Base-by-base conservation (phyloP, 2,329 filamentous ascomycete genomes). In the Fusarium acutatum region DNA sequence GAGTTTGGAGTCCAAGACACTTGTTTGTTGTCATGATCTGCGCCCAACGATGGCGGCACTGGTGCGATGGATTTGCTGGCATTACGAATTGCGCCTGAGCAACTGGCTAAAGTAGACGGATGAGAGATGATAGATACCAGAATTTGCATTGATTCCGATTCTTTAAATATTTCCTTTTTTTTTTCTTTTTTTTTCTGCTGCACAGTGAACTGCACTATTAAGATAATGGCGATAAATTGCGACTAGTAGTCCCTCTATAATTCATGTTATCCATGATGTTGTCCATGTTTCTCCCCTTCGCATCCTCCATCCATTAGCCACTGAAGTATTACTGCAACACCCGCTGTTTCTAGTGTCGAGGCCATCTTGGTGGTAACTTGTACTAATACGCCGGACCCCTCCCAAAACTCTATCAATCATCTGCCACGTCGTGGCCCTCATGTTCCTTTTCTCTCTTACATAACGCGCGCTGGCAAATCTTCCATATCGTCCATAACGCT, bases 401-500 rank as follows among this genome's bases (percentile, higher is more conserved):
- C 32, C 38, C 50, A 58, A 28, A 53, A 43, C 50, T 61, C 54
- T 72, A 60, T 44, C 44, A 38, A 34, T 43, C 40, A 50, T 46
- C n/a, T 44, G 34, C 38, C 38, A 28, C 26, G 22, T 30, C n/a
- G 22, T 41, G 37, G 22, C 47, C 24, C 22, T 41, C 24, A n/a
- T 38, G 22, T 46, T 26, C 37, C 20, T 30, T 30, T 35, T 52
- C 40, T 41, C 26, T 50, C 24, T 66, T 61, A 76, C 40, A 49
- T 22, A n/a, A 79, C 49, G 18, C 77, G 77, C n/a, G 81, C 80
- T 11, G 83, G 83, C 44, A 85, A 73, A 64, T 85, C 84, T 60
- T 84, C 83, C 84, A 85, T 84, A 47, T 85, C 83, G 38, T 85
- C 83, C 82, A 85, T 84, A 20, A 79, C 78, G 41, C 81, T 83